Evolutionary conservation across 805 yeast genomes (phyloP).

Genomic region (Ogataea degrootiae): DNA sequence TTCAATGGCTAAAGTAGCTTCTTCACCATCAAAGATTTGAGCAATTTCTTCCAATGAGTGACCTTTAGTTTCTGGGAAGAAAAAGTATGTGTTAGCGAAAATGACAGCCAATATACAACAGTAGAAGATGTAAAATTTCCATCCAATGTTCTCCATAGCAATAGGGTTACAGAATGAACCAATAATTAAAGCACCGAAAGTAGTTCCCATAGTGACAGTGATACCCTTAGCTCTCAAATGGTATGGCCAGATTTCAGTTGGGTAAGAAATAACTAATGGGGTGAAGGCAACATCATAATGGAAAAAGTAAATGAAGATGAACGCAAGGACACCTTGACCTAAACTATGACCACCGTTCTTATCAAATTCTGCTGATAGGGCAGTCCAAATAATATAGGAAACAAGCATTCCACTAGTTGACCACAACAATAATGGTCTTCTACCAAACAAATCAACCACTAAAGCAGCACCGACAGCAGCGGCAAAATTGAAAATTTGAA

Average conservation of each 20-base stretch:
- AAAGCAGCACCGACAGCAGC: conserved; percentile 26
- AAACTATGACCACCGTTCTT: background rate
- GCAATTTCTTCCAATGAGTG: conserved; percentile 56
- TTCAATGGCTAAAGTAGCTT: conserved; percentile 3
- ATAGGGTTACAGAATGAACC: conserved; percentile 26
- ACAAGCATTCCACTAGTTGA: conserved; percentile 34
- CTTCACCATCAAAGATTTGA: conserved; percentile 38
- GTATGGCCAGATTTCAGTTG: conserved; percentile 46
- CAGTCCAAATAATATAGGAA: conserved; percentile 39
- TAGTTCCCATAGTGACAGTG: conserved; percentile 31
- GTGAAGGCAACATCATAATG: conserved; percentile 39
- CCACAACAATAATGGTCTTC: conserved; percentile 33
- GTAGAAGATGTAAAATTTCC: conserved; percentile 35
- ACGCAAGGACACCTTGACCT: conserved; percentile 12
- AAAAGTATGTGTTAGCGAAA: conserved; percentile 25
- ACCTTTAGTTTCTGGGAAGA: conserved; percentile 63
- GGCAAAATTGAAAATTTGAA: conserved; percentile 42
- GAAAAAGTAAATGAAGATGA: conserved; percentile 26
- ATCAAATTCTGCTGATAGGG: conserved; percentile 36
- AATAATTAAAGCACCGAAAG: conserved; percentile 12
- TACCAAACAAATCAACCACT: conserved; percentile 26
- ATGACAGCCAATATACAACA: conserved; percentile 29
- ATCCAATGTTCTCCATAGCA: conserved; percentile 34
- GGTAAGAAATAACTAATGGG: conserved; percentile 41
- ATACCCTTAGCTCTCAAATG: conserved; percentile 57